phyloP scores from a whole-genome alignment of 306 rosid species.

The Astragalus glycyphyllos region DNA sequence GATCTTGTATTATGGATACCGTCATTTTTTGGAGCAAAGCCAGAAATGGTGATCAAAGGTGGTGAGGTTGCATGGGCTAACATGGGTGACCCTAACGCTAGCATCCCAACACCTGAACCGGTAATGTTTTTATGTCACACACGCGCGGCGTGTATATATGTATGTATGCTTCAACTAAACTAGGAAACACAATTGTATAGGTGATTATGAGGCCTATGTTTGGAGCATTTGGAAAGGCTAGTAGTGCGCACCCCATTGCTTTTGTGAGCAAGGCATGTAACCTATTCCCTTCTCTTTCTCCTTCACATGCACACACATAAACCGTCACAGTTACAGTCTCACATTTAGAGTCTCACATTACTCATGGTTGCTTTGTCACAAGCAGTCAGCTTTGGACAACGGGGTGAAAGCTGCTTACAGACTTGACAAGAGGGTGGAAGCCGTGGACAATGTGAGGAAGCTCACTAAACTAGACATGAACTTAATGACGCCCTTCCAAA shows the following conservation, averaged over 20 bases:
- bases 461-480: constrained; percentile 88
- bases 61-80: constrained; percentile 93
- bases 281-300: constrained; percentile 38
- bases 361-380: constrained; percentile 25
- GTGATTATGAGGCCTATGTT: constrained; percentile 92
- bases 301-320: background rate
- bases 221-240: constrained; percentile 91
- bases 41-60: constrained; percentile 91
- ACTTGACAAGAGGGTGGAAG: constrained; percentile 73
- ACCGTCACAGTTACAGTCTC: background rate
- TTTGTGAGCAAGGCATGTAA: constrained; percentile 89
- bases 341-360: too few relatives aligned
- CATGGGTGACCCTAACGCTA: constrained; percentile 96
- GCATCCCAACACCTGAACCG: constrained; percentile 98
- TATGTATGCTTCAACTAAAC: constrained; percentile 18
- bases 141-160: too few relatives aligned
- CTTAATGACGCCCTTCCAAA: constrained; percentile 80
- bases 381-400: constrained; percentile 63
- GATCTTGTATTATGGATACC: constrained; percentile 97
- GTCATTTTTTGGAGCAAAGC: constrained; percentile 96
- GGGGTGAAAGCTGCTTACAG: constrained; percentile 71
- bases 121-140: too few relatives aligned
- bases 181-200: constrained; percentile 46
- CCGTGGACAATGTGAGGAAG: constrained; percentile 67
- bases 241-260: constrained; percentile 74